These are phyloP conservation scores for Boletales sp. DNA, from an alignment of 768 basidiomycete genomes.

Conservation along the genomic window DNA sequence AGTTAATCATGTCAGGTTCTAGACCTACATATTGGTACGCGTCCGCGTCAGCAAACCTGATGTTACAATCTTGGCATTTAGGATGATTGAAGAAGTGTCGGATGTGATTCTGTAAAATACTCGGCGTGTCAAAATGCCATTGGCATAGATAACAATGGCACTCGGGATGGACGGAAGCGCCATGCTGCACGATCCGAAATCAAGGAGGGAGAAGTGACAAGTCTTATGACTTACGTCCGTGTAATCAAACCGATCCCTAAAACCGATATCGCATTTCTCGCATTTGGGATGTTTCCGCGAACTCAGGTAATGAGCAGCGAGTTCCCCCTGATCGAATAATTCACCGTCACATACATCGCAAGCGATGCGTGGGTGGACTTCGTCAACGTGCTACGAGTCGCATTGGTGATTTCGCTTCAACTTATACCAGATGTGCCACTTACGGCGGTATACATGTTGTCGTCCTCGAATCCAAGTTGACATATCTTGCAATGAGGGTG, in stretches of 20 bases:
- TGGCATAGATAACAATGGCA: conserved; percentile 35
- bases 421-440: conserved; percentile 1
- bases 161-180: conserved; percentile 30
- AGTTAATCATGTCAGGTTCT: neutral
- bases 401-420: conserved; percentile 1
- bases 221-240: conserved; percentile 20
- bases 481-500: conserved; percentile 39
- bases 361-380: conserved; percentile 34
- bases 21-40: conserved; percentile 35
- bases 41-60: conserved; percentile 39
- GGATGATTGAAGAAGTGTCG: conserved; percentile 42
- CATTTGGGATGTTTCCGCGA: conserved; percentile 29
- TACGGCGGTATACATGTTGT: conserved; percentile 28
- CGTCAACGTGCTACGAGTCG: conserved; percentile 35
- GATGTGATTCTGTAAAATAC: conserved; percentile 39
- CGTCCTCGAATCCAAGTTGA: conserved; percentile 33
- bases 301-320: conserved; percentile 23
- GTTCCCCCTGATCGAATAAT: conserved; percentile 20
- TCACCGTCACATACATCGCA: conserved; percentile 30
- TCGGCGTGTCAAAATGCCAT: conserved; percentile 37
- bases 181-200: conserved; percentile 24
- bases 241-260: conserved; percentile 25
- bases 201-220: conserved; percentile 1
- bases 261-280: conserved; percentile 24
- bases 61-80: conserved; percentile 39